Percentiles rank a stretch among this genome's conserved stretches.
phyloP scores from a whole-genome alignment of 2,329 filamentous ascomycete species.

The Cladosporium sp. region DNA sequence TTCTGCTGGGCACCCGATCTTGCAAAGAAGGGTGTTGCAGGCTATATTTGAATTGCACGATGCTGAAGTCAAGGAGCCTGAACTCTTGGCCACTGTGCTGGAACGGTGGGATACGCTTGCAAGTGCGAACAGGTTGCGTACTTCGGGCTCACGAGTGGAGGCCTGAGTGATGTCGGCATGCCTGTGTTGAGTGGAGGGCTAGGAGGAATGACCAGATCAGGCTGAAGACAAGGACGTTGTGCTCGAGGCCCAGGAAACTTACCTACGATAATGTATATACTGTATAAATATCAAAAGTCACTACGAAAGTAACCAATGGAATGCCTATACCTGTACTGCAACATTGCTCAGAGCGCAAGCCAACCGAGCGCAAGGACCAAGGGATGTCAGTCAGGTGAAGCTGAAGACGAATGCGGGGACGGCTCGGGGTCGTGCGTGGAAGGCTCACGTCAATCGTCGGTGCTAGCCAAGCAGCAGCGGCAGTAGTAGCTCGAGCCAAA shows the following conservation, averaged over 20 bases:
- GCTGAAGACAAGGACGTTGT: too few relatives aligned
- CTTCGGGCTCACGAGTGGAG: neutral
- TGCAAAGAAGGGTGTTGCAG: slow-evolving; percentile 9
- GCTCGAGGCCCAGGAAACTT: too few relatives aligned
- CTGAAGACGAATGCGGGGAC: neutral
- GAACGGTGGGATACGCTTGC: slow-evolving; percentile 4
- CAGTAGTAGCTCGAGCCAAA: slow-evolving; percentile 6
- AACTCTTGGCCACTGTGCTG: neutral
- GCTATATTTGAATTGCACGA: slow-evolving; percentile 1
- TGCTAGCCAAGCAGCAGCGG: slow-evolving; percentile 5
- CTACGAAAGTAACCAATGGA: neutral
- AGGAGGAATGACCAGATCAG: too few relatives aligned
- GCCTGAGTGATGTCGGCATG: too few relatives aligned
- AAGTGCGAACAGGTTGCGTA: neutral
- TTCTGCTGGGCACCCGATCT: slow-evolving; percentile 4
- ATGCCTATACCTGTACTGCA: too few relatives aligned
- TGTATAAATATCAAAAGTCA: neutral
- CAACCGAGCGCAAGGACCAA: neutral
- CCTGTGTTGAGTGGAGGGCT: too few relatives aligned
- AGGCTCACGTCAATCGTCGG: slow-evolving; percentile 2
- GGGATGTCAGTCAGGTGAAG: neutral
- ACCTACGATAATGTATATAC: neutral
- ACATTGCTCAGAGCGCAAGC: neutral
- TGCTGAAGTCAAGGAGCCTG: neutral
- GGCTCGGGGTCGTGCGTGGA: neutral